Percentiles rank a stretch among this genome's conserved stretches.
Conservation (phyloP, 257 asterid genomes). For the Nicotiana noctiflora region DNA sequence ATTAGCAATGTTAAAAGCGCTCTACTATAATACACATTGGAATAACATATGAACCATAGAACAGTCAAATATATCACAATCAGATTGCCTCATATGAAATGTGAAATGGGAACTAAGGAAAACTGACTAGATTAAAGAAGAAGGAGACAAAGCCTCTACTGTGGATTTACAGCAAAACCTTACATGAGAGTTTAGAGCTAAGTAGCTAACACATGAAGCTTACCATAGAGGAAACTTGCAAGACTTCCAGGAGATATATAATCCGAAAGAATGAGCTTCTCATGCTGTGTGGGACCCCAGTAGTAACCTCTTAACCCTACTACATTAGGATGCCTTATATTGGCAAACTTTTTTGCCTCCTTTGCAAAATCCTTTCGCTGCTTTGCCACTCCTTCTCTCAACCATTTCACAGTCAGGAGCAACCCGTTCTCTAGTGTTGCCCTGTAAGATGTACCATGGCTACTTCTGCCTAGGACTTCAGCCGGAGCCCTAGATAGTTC, state of each 20-base stretch:
- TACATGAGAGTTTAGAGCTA: not conserved
- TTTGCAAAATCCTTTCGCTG: conserved; percentile 94
- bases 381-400: conserved; percentile 98
- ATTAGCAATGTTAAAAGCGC: not conserved
- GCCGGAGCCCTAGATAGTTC: conserved; percentile 95
- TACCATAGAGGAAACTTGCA: conserved; percentile 89
- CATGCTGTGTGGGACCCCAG: conserved; percentile 99
- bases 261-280: conserved; percentile 94
- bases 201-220: conserved; percentile 1
- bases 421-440: conserved; percentile 84
- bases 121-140: not conserved
- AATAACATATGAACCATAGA: not conserved
- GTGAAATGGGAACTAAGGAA: not conserved
- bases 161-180: not conserved
- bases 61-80: not conserved
- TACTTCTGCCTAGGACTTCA: conserved; percentile 93
- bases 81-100: not conserved
- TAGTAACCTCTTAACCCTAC: conserved; percentile 97
- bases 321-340: conserved; percentile 90
- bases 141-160: not conserved
- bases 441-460: conserved; percentile 89
- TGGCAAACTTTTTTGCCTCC: conserved; percentile 94
- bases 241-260: conserved; percentile 97
- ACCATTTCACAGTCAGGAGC: conserved; percentile 92
- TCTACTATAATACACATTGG: not conserved